Base-by-base conservation (phyloP, 768 basidiomycete species). In the Naganishia friedmannii region DNA sequence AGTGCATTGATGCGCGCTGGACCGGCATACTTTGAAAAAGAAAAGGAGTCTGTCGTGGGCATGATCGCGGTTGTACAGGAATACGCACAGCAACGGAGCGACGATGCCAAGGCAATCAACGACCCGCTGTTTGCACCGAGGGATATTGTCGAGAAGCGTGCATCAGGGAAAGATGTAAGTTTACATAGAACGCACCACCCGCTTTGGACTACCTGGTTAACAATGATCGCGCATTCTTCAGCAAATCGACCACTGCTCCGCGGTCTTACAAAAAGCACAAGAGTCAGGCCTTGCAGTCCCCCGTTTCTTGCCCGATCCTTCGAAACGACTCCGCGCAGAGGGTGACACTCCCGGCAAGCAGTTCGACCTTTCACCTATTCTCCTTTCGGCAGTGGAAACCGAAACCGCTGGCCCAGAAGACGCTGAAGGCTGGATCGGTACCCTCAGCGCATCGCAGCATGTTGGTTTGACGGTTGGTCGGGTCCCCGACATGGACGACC, bases 401-500 rank as follows among this genome's bases (percentile, higher is more conserved):
- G 63, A 54, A n/a, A 29, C 29, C 15, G n/a, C 53, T 3, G 65
- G 65, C 2, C 46, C 73, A 8, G 75, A 75, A 45, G 72, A 74
- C 42, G 77, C 78, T 6, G 80, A 81, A 70, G 80, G 80, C 15
- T 73, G 73, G 56, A 74, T 73, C 26, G 77, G 80, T 0, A 66
- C 66, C 53, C 46, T 81, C 32, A 54, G 55, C 31, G 58, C 46
- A 32, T 21, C 58, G 15, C 45, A 51, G 1, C 10, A 45, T 8
- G 67, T 72, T 67, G 42, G 71, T 67, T 26, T 74, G 60, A 29
- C 66, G 67, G 13, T 67, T 67, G 92, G 82, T 91, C 26, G 89
- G 90, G 0, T 72, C 2, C 91, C 91, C 0, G 86, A 91, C 69
- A 87, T 89, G 3, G 85, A 85, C 57, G 89, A 87, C 3, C 86